A percentile compares a stretch with the other conserved stretches of the same genome.
Evolutionary conservation across 2,329 filamentous ascomycete genomes (phyloP).

Genomic region (Chaetomium sp.): DNA sequence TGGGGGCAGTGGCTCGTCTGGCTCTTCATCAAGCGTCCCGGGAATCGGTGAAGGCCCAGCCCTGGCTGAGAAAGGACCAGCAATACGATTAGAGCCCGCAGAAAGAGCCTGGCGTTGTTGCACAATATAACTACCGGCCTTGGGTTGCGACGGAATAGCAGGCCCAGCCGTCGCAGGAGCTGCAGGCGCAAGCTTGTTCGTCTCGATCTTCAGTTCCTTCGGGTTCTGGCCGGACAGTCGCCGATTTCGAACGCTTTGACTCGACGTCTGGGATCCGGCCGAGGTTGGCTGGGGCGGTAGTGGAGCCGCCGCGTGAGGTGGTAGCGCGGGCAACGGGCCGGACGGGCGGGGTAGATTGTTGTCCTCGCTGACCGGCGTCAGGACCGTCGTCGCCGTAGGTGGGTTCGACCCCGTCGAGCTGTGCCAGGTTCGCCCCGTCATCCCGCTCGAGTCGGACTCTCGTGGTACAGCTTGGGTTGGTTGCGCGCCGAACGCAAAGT

Average conservation of each 20-base stretch:
- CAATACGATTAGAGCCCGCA: conserved; percentile 30
- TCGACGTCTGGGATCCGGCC: conserved; percentile 25
- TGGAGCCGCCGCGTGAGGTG: conserved; percentile 41
- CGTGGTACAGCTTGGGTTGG: conserved; percentile 61
- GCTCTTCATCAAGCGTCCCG: conserved; percentile 27
- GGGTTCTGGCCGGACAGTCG: conserved; percentile 73
- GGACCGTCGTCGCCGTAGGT: conserved; percentile 57
- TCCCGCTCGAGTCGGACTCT: conserved; percentile 74
- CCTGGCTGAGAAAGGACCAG: conserved; percentile 27
- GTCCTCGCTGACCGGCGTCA: conserved; percentile 68
- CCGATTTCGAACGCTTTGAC: conserved; percentile 60
- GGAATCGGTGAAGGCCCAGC: conserved; percentile 31
- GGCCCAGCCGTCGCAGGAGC: conserved; percentile 19
- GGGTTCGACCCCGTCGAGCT: conserved; percentile 70
- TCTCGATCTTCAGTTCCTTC: conserved; percentile 87
- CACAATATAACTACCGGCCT: conserved; percentile 32
- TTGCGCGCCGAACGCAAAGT: conserved; percentile 68
- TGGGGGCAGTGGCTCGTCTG: conserved; percentile 30
- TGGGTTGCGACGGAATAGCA: conserved; percentile 24
- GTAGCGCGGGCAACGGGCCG: conserved; percentile 39
- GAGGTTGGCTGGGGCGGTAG: conserved; percentile 35
- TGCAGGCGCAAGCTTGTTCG: conserved; percentile 34
- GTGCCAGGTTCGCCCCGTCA: conserved; percentile 73
- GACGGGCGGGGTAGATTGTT: conserved; percentile 24
- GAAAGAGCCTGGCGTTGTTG: conserved; percentile 39